These are phyloP conservation scores for Fusarium brachygibbosum DNA, from an alignment of 2,329 filamentous ascomycete genomes.

Conservation along the genomic window DNA sequence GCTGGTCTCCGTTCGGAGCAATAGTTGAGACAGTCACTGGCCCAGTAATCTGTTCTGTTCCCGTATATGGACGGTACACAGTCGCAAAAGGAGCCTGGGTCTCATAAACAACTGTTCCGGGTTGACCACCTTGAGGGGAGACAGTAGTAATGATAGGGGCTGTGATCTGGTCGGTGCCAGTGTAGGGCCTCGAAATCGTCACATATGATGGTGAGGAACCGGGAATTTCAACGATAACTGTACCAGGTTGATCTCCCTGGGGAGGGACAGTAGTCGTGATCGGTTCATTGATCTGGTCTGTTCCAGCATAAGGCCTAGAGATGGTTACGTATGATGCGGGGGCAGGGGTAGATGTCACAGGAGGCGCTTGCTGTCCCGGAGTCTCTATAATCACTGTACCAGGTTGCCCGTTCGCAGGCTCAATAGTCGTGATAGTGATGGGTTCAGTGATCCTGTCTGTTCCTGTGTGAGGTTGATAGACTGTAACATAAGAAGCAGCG, in stretches of 20 bases:
- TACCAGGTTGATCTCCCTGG: conserved; percentile 29
- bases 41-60: conserved; percentile 21
- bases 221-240: conserved; percentile 29
- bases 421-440: conserved; percentile 30
- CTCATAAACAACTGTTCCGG: conserved; percentile 33
- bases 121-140: conserved; percentile 16
- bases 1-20: conserved; percentile 18
- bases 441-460: conserved; percentile 23
- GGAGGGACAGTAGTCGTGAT: conserved; percentile 25
- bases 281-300: conserved; percentile 10
- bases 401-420: conserved; percentile 20
- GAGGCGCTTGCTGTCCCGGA: conserved; percentile 28
- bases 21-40: conserved; percentile 32
- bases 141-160: conserved; percentile 19
- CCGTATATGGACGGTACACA: conserved; percentile 16
- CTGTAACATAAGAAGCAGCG: conserved; percentile 26
- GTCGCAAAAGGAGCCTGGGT: conserved; percentile 24
- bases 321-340: conserved; percentile 27
- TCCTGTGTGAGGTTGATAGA: conserved; percentile 29
- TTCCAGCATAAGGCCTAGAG: conserved; percentile 27
- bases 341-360: conserved; percentile 20
- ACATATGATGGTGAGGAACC: conserved; percentile 20
- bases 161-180: conserved; percentile 19
- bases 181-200: conserved; percentile 21
- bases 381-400: conserved; percentile 40